These are phyloP conservation scores for Mangifera indica DNA, from an alignment of 345 rosid genomes.

Conservation along the genomic window DNA sequence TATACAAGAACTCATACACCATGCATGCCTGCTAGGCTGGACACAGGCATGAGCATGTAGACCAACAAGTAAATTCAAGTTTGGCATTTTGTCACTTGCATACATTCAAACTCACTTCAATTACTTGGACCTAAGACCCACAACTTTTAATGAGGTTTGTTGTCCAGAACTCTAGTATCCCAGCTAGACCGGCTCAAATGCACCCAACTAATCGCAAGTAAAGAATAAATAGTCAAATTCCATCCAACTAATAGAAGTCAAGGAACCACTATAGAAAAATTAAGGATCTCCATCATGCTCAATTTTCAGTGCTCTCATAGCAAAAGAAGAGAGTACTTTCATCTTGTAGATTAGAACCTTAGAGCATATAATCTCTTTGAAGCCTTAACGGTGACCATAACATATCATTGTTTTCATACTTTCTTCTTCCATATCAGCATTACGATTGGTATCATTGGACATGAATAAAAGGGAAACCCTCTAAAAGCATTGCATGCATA, in stretches of 20 bases:
- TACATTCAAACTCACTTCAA: background rate
- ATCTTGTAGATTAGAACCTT: background rate
- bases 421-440: background rate
- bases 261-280: background rate
- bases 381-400: background rate
- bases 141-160: background rate
- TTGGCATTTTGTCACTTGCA: too few relatives aligned
- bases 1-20: background rate
- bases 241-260: constrained; percentile 4
- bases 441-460: background rate
- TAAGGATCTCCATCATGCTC: background rate
- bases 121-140: background rate
- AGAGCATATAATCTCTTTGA: background rate
- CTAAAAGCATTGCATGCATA: constrained; percentile 1
- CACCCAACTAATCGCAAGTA: background rate
- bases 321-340: background rate
- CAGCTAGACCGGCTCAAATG: background rate
- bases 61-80: background rate
- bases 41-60: background rate
- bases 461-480: background rate
- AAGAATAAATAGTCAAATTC: background rate
- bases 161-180: background rate
- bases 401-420: background rate
- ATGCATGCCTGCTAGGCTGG: background rate
- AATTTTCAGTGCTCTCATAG: background rate